Base-by-base conservation (phyloP, 352 stramenopile genomes). In the Pythium dissimile region DNA sequence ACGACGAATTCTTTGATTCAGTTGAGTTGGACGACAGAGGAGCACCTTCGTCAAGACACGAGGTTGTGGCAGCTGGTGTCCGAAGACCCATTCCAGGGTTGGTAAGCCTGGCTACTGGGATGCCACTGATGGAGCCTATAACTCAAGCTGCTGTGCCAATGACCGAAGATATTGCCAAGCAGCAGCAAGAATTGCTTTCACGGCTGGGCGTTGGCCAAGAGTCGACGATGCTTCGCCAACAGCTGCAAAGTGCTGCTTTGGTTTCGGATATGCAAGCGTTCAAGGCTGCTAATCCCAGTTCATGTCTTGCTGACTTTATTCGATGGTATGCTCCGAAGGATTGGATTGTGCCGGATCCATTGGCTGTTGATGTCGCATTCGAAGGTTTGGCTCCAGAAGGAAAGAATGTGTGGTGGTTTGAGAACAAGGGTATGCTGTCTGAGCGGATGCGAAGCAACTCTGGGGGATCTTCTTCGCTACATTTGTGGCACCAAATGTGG, bases 261-360 rank as follows among this genome's bases (percentile, higher is more conserved):
- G 61, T 94, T 0, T 92, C 84, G 4, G 84, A 92, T 41, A 94
- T 94, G 84, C 81, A 92, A 70, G 78, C 84, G 1, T 94, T 94
- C 51, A 94, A 94, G 55, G 84, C 84, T 39, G 80, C 84, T 8
- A 94, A 94, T 32, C 77, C 81, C 15, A 67, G 64, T 2, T 68
- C 65, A 18, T 89, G 73, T 28, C 63, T 94, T 5, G 76, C 77
- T 5, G 84, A 94, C 53, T 94, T 94, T 27, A 86, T 94, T 37
- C 82, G 82, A 1, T 92, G 81, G 81, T 92, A 92, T 62, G 90
- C 82, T 9, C 84, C 84, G 4, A 89, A 89, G 28, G 84, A 94
- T 57, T 94, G 81, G 81, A 75, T 88, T 50, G 31, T 74, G 2
- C 69, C 80, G 11, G 56, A 84, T 34, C 47, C 67, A 11, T 54